phyloP scores from a whole-genome alignment of 305 asterid genomes.

The Striga hermonthica region DNA sequence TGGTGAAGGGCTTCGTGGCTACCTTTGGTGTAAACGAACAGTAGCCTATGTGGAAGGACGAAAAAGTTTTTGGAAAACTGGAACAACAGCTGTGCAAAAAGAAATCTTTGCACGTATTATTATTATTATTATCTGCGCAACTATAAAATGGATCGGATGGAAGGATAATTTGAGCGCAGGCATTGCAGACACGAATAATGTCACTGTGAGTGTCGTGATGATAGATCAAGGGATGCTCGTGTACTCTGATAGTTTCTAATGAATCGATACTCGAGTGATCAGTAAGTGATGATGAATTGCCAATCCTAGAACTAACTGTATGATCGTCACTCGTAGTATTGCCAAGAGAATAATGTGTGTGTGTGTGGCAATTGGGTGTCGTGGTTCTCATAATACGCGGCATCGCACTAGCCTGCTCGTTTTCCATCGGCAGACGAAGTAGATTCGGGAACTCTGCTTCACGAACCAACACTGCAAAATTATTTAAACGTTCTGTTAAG shows the following conservation, averaged over 20 bases:
- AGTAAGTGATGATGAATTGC: too few species aligned
- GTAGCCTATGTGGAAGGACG: too few species aligned
- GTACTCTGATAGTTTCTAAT: neutral
- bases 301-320: too few species aligned
- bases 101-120: neutral
- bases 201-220: neutral
- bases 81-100: neutral
- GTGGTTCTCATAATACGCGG: neutral
- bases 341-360: too few species aligned
- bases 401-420: neutral
- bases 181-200: neutral
- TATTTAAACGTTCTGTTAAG: neutral
- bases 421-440: conserved; percentile 12
- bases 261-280: neutral
- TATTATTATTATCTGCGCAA: neutral
- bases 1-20: neutral
- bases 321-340: too few species aligned
- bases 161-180: neutral
- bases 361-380: too few species aligned
- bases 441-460: neutral
- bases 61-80: neutral
- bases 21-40: neutral
- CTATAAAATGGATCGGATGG: conserved; percentile 3
- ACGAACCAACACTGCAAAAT: conserved; percentile 1
- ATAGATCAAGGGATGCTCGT: neutral